Evolutionary conservation across 106 monocot genomes (phyloP).

Genomic region (Narthecium ossifragum): DNA sequence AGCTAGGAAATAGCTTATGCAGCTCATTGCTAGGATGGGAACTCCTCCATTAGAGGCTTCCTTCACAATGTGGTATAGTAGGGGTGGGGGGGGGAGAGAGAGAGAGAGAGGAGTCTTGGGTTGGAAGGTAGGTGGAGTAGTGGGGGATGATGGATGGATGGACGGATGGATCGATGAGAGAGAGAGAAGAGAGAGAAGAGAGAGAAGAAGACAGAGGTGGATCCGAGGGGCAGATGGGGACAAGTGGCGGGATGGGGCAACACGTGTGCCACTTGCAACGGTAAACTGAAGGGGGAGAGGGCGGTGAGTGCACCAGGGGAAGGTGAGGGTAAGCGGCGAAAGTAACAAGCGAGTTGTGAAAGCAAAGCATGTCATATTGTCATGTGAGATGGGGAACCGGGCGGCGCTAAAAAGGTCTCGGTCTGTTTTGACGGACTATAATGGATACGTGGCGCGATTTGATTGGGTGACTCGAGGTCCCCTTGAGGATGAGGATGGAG

Average conservation of each 20-base stretch:
- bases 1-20: not conserved
- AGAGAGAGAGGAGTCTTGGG: slow-evolving; percentile 1
- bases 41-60: slow-evolving; percentile 10
- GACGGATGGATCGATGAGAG: not conserved
- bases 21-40: not conserved
- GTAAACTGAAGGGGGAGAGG: slow-evolving; percentile 13
- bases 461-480: no score
- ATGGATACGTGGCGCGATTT: no score
- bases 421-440: no score
- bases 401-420: no score
- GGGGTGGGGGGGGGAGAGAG: slow-evolving; percentile 2
- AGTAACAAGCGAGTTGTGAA: no score
- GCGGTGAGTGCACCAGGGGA: not conserved
- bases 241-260: not conserved
- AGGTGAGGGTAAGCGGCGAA: no score
- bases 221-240: not conserved
- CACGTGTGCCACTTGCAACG: slow-evolving; percentile 21
- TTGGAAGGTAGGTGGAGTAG: slow-evolving; percentile 22
- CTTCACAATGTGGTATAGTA: not conserved
- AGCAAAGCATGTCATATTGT: no score
- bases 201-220: not conserved
- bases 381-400: no score
- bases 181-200: not conserved
- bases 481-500: no score
- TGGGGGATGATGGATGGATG: slow-evolving; percentile 1